Evolutionary conservation across 2,329 filamentous ascomycete species (phyloP).

Genomic region (Phaeomoniella chlamydospora): DNA sequence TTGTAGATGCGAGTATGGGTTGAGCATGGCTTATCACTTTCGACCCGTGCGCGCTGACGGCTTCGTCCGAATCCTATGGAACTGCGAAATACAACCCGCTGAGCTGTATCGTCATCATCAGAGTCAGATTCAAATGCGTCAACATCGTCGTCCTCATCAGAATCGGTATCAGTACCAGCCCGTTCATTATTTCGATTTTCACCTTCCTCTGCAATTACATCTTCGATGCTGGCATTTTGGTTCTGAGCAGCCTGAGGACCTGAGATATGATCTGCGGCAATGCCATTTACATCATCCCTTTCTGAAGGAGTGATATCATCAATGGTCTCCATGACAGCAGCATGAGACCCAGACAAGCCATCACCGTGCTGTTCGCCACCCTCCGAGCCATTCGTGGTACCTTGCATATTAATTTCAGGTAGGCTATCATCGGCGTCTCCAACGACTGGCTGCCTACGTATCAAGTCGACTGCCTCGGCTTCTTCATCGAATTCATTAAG

Average conservation of each 20-base stretch:
- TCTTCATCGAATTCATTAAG: conserved; percentile 29
- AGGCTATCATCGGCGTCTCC: neutral
- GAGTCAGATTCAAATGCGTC: conserved; percentile 13
- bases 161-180: conserved; percentile 9
- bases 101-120: conserved; percentile 16
- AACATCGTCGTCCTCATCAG: conserved; percentile 15
- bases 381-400: conserved; percentile 1
- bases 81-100: conserved; percentile 23
- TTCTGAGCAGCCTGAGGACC: neutral
- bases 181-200: conserved; percentile 9
- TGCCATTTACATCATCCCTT: neutral
- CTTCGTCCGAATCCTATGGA: conserved; percentile 33
- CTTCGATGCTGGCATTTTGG: no score
- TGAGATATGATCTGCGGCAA: neutral
- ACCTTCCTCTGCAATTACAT: no score
- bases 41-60: conserved; percentile 34
- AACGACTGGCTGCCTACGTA: conserved; percentile 3
- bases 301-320: neutral
- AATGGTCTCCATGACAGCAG: neutral
- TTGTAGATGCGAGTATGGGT: conserved; percentile 42
- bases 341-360: neutral
- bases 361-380: neutral
- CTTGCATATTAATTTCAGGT: neutral
- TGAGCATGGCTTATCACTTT: conserved; percentile 38
- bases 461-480: conserved; percentile 20